Conservation (phyloP, 257 asterid species). For the Solanum piurae region DNA sequence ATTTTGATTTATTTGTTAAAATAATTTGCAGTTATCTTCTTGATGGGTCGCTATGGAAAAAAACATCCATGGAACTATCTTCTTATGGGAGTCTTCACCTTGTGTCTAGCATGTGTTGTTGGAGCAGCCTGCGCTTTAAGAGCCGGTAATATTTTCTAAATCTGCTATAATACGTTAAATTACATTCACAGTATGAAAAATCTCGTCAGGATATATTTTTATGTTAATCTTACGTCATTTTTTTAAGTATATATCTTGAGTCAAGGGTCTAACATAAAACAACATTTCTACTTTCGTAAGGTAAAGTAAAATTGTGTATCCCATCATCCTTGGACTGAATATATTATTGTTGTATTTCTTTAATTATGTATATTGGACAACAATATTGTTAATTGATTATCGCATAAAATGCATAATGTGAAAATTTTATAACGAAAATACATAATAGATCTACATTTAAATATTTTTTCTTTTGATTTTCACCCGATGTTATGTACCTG, state of each 20-base stretch:
- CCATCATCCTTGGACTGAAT: background rate
- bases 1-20: background rate
- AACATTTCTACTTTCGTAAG: background rate
- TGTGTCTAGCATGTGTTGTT: slow-evolving; percentile 34
- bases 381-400: background rate
- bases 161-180: background rate
- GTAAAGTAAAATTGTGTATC: background rate
- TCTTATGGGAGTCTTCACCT: slow-evolving; percentile 44
- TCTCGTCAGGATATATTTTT: background rate
- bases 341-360: background rate
- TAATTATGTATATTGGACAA: background rate
- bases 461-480: background rate
- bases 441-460: background rate
- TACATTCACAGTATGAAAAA: background rate
- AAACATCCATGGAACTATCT: slow-evolving; percentile 66
- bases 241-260: background rate
- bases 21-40: slow-evolving; percentile 27
- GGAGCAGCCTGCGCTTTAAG: slow-evolving; percentile 39
- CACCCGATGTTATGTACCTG: background rate
- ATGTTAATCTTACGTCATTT: background rate
- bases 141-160: slow-evolving; percentile 19
- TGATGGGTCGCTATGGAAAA: slow-evolving; percentile 30
- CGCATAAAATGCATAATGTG: background rate
- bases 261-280: background rate
- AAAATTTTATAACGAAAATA: background rate